A percentile compares a stretch with the other conserved stretches of the same genome.
Evolutionary conservation across 495 filamentous ascomycete species (phyloP).

Genomic region (Neurospora intermedia): DNA sequence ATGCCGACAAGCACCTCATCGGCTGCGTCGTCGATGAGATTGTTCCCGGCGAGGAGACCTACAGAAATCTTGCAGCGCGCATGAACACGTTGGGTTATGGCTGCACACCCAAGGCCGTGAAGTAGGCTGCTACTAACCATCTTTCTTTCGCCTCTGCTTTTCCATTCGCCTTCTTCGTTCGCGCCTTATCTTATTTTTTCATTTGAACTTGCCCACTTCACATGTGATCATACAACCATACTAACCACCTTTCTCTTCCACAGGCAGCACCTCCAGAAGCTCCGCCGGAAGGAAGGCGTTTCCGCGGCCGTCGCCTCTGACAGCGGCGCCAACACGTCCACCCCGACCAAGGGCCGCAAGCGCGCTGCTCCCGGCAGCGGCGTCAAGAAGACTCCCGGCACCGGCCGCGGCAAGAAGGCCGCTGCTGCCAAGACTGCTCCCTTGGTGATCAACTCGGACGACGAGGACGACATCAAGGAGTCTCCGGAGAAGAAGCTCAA

Average conservation of each 20-base stretch:
- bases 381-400: conserved; percentile 1
- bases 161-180: not conserved
- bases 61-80: conserved; percentile 10
- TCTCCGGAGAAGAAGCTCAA: conserved; percentile 7
- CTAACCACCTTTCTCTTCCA: conserved; percentile 10
- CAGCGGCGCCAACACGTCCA: not conserved
- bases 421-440: not conserved
- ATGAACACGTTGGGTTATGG: conserved; percentile 15
- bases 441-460: not conserved
- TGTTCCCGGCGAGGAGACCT: conserved; percentile 8
- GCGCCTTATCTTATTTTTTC: not conserved
- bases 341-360: conserved; percentile 12
- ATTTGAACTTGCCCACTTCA: not conserved
- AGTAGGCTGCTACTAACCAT: conserved; percentile 9
- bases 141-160: not conserved
- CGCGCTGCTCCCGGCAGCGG: not conserved
- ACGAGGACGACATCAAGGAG: not conserved
- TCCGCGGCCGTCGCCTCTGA: not conserved
- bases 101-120: conserved; percentile 22
- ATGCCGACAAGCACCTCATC: conserved; percentile 19
- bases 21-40: conserved; percentile 8
- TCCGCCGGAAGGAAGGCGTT: conserved; percentile 23
- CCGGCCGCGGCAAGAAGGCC: conserved; percentile 1
- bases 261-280: conserved; percentile 32
- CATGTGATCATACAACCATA: not conserved